Evolutionary conservation across 495 filamentous ascomycete genomes (phyloP).

Genomic region (Sphaerosporella brunnea): DNA sequence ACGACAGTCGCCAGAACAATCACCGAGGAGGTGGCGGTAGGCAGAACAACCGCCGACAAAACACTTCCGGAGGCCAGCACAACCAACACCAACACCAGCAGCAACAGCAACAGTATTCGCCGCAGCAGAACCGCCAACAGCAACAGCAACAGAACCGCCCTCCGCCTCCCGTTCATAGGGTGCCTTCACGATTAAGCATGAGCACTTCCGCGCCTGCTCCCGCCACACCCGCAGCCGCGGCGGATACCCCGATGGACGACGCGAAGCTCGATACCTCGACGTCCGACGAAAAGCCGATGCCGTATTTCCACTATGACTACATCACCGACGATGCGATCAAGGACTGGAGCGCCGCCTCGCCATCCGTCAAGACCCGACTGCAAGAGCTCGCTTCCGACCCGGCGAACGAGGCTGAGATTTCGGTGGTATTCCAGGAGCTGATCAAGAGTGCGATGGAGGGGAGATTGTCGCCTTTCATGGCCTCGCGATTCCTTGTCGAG

Average conservation of each 20-base stretch:
- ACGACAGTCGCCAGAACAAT: conserved; percentile 13
- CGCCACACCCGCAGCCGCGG: conserved; percentile 4
- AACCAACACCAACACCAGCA: conserved; percentile 14
- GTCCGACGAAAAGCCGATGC: conserved; percentile 14
- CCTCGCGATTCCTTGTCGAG: conserved; percentile 54
- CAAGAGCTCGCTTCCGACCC: conserved; percentile 40
- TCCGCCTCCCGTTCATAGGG: conserved; percentile 11
- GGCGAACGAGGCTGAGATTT: conserved; percentile 39
- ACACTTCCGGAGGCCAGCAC: conserved; percentile 13
- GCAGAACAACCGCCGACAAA: conserved; percentile 1
- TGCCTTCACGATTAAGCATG: not conserved
- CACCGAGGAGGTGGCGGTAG: conserved; percentile 17
- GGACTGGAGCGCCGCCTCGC: conserved; percentile 34
- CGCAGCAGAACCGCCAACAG: conserved; percentile 16
- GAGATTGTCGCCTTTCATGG: conserved; percentile 45
- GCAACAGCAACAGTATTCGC: conserved; percentile 13
- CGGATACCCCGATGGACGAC: conserved; percentile 12
- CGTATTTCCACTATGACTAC: conserved; percentile 39
- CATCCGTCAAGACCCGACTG: conserved; percentile 33
- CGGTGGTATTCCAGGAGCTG: conserved; percentile 69
- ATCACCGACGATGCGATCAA: conserved; percentile 34
- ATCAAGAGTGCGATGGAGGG: conserved; percentile 51
- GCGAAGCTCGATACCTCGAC: conserved; percentile 11
- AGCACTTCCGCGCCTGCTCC: not conserved
- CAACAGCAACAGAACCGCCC: conserved; percentile 14